phyloP scores from a whole-genome alignment of 768 basidiomycete genomes.

The Suillus paluster region DNA sequence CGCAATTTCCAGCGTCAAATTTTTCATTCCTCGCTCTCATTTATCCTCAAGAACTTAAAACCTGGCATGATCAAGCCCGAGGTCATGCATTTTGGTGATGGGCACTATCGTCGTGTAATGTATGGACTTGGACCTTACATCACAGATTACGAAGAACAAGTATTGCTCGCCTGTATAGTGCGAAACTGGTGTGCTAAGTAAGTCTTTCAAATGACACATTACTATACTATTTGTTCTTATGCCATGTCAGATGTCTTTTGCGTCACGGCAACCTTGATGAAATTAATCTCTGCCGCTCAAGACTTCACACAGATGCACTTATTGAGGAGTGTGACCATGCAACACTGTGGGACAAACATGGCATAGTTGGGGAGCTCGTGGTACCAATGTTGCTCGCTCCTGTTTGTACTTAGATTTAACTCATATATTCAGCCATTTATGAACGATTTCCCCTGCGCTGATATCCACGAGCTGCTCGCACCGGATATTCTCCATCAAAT shows the following conservation, averaged over 20 bases:
- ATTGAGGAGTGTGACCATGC: constrained; percentile 29
- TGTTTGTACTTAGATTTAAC: constrained; percentile 4
- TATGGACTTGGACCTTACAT: no score
- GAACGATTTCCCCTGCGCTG: constrained; percentile 14
- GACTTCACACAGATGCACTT: constrained; percentile 30
- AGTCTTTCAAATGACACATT: constrained; percentile 6
- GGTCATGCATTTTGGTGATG: no score
- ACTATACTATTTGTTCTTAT: constrained; percentile 9
- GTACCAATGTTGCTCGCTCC: constrained; percentile 19
- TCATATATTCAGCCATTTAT: constrained; percentile 6
- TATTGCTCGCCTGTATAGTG: no score
- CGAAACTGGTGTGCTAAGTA: constrained; percentile 42
- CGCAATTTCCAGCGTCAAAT: constrained; percentile 36
- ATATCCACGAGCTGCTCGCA: constrained; percentile 40
- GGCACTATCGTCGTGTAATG: no score
- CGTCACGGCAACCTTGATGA: constrained; percentile 28
- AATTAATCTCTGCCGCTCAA: constrained; percentile 16
- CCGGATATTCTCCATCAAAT: constrained; percentile 40
- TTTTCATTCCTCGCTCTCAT: constrained; percentile 33
- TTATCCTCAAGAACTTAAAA: constrained; percentile 29
- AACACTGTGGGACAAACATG: constrained; percentile 40
- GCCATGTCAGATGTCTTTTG: constrained; percentile 29
- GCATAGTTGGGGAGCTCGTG: constrained; percentile 36
- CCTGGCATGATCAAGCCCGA: constrained; percentile 32
- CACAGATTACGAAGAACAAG: no score